Percentiles rank a stretch among this genome's conserved stretches.
Evolutionary conservation across 108 stramenopile genomes (phyloP).

Genomic region (Fragilaria radians): DNA sequence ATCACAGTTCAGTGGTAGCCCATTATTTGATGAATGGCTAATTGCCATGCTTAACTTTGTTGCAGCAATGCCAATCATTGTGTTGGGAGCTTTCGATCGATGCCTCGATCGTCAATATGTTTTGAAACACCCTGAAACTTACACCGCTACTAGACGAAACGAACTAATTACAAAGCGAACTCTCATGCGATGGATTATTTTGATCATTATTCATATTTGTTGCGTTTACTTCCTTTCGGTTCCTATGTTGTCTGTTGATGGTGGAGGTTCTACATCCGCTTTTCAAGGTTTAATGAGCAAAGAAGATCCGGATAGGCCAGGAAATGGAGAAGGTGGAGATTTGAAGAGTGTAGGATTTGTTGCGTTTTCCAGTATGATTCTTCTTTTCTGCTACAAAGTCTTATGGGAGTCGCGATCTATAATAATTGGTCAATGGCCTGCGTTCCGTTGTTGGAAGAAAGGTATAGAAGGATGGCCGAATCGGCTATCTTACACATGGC

Average conservation of each 20-base stretch:
- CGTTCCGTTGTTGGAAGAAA: constrained; percentile 49
- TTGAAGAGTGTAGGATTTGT: constrained; percentile 68
- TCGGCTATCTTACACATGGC: constrained; percentile 73
- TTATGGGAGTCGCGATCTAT: constrained; percentile 65
- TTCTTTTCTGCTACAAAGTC: constrained; percentile 66
- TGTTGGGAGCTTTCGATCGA: constrained; percentile 88
- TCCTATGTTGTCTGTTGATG: constrained; percentile 20
- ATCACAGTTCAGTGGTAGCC: constrained; percentile 74
- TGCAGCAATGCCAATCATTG: constrained; percentile 76
- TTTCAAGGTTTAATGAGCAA: constrained; percentile 55
- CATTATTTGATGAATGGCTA: constrained; percentile 76
- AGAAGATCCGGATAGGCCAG: constrained; percentile 32
- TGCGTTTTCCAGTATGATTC: constrained; percentile 55
- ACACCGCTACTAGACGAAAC: constrained; percentile 61
- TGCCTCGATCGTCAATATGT: constrained; percentile 84
- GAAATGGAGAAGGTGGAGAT: constrained; percentile 77
- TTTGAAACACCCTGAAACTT: constrained; percentile 56
- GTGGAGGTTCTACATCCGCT: constrained; percentile 68
- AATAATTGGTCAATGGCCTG: constrained; percentile 60
- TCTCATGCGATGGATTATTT: constrained; percentile 53
- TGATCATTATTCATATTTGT: constrained; percentile 54
- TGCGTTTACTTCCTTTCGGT: constrained; percentile 60
- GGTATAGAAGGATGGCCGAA: constrained; percentile 56
- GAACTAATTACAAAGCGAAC: constrained; percentile 60
- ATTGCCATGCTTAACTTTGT: constrained; percentile 86